phyloP scores from a whole-genome alignment of 2,329 filamentous ascomycete species.

The Microdochium nivale region DNA sequence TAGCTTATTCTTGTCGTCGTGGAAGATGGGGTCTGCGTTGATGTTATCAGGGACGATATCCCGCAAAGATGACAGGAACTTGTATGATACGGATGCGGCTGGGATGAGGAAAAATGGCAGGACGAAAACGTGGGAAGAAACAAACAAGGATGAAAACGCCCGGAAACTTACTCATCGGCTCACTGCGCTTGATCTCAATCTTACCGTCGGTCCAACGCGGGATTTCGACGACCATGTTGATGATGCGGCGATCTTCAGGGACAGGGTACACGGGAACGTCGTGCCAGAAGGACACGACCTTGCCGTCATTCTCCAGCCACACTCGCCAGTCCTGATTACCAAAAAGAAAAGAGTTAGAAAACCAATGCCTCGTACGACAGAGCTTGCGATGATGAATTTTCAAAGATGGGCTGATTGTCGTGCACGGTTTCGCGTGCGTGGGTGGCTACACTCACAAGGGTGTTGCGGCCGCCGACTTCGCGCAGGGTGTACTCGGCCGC shows the following conservation, averaged over 20 bases:
- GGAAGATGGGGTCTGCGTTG: slow-evolving; percentile 20
- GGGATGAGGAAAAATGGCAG: too few relatives aligned
- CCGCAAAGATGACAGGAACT: too few relatives aligned
- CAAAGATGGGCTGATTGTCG: neutral
- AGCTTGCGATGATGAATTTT: too few relatives aligned
- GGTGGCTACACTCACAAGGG: neutral
- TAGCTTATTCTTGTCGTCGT: slow-evolving; percentile 24
- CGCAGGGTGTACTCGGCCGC: neutral
- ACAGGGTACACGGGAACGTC: slow-evolving; percentile 30
- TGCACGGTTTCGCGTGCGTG: neutral
- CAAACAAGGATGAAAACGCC: neutral
- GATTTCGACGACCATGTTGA: slow-evolving; percentile 32
- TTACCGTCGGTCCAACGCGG: slow-evolving; percentile 27
- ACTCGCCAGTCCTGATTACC: slow-evolving; percentile 27
- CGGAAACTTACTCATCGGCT: slow-evolving; percentile 25
- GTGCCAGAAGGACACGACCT: slow-evolving; percentile 32
- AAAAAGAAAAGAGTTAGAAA: too few relatives aligned
- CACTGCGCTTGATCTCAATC: slow-evolving; percentile 18
- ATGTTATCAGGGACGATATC: neutral
- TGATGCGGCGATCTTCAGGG: slow-evolving; percentile 20
- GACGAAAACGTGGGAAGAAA: neutral
- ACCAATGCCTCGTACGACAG: too few relatives aligned
- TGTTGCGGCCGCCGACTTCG: neutral
- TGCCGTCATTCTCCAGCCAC: slow-evolving; percentile 28
- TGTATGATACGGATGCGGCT: too few relatives aligned